A percentile compares a stretch with the other conserved stretches of the same genome.
These are phyloP conservation scores for Tritrichomonas musculus DNA, from an alignment of 208 protist genomes.

Conservation along the genomic window DNA sequence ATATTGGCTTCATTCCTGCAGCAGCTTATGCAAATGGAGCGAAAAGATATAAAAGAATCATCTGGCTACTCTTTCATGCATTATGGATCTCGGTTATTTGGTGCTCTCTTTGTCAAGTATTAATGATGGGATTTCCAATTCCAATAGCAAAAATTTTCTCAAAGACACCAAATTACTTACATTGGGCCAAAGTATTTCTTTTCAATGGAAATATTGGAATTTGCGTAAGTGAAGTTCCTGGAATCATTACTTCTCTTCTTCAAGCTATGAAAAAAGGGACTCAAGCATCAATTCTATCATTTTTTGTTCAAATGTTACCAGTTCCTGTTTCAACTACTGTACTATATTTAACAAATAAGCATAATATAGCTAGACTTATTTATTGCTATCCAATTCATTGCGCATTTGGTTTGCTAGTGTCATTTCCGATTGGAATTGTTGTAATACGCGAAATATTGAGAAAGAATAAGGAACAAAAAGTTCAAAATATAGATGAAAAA, in stretches of 20 bases:
- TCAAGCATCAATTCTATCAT: neutral
- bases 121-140: neutral
- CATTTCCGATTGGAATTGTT: no score
- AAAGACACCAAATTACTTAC: neutral
- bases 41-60: neutral
- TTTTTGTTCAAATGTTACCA: neutral
- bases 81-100: neutral
- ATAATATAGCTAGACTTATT: neutral
- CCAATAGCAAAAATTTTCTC: neutral
- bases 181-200: neutral
- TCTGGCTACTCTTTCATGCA: neutral
- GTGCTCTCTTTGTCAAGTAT: neutral
- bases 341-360: neutral
- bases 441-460: no score
- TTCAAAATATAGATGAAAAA: no score
- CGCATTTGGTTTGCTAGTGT: no score
- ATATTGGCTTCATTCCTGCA: neutral
- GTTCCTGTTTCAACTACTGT: neutral
- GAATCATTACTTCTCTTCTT: neutral
- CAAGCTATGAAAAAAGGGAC: neutral
- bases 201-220: no score
- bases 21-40: neutral
- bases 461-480: no score
- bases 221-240: neutral
- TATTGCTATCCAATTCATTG: neutral